phyloP scores from a whole-genome alignment of 441 rosid genomes.

The Adansonia rubrostipa region DNA sequence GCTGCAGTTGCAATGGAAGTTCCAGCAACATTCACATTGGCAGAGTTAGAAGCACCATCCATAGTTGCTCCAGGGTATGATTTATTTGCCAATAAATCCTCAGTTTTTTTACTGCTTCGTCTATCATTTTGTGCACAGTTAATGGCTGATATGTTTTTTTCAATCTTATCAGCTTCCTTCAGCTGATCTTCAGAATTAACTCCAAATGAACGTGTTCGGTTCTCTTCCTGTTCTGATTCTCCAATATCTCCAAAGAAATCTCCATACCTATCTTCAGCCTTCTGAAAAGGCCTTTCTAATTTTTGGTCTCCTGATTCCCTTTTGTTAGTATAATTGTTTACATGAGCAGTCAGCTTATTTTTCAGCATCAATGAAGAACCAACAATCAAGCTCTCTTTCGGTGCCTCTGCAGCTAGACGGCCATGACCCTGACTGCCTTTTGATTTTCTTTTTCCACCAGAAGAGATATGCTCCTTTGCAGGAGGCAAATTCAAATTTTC shows the following conservation, averaged over 20 bases:
- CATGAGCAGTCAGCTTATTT: constrained; percentile 49
- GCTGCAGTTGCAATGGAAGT: constrained; percentile 48
- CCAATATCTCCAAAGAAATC: constrained; percentile 68
- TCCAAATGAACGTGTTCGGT: constrained; percentile 38
- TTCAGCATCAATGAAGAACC: constrained; percentile 50
- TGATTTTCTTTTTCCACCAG: constrained; percentile 54
- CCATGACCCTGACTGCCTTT: constrained; percentile 56
- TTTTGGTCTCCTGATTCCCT: constrained; percentile 52
- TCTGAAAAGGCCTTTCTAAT: constrained; percentile 48
- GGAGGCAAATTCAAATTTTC: constrained; percentile 43
- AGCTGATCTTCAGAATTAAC: constrained; percentile 36
- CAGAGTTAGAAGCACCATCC: constrained; percentile 40
- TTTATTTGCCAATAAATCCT: constrained; percentile 39
- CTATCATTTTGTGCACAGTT: constrained; percentile 48
- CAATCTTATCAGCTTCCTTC: constrained; percentile 39
- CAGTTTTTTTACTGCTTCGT: constrained; percentile 37
- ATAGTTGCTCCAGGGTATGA: constrained; percentile 35
- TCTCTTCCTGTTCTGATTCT: constrained; percentile 55
- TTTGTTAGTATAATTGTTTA: constrained; percentile 43
- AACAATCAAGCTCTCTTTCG: constrained; percentile 47
- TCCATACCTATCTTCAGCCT: constrained; percentile 62
- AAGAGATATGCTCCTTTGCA: constrained; percentile 54
- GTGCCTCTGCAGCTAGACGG: constrained; percentile 37
- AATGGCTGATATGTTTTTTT: constrained; percentile 23
- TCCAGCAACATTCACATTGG: constrained; percentile 45